phyloP scores from a whole-genome alignment of 768 basidiomycete species.

The Lactarius hengduanensis region DNA sequence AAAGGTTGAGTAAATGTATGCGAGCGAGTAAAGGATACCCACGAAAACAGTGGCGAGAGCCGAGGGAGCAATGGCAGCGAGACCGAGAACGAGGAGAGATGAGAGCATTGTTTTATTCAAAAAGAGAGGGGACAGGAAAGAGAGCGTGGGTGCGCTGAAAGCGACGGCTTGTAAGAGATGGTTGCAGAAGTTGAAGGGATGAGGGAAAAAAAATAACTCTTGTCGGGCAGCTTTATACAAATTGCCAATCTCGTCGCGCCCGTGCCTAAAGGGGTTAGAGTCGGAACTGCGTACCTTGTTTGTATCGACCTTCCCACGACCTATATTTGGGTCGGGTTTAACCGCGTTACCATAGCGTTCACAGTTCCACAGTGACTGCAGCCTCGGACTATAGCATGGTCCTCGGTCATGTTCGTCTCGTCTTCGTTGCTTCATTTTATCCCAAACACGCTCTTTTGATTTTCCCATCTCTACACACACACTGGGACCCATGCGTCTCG shows the following conservation, averaged over 20 bases:
- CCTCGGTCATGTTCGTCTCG: neutral
- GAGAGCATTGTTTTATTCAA: slow-evolving; percentile 24
- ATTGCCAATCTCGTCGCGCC: neutral
- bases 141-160: slow-evolving; percentile 18
- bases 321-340: neutral
- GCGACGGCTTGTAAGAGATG: slow-evolving; percentile 3
- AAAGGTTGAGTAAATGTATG: neutral
- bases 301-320: neutral
- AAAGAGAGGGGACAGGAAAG: slow-evolving; percentile 26
- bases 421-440: neutral
- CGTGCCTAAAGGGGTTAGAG: neutral
- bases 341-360: slow-evolving; percentile 13
- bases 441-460: neutral
- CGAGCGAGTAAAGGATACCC: neutral
- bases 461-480: neutral
- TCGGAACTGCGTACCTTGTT: neutral
- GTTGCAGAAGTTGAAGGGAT: neutral
- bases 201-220: neutral
- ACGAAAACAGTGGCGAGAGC: slow-evolving; percentile 23
- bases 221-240: neutral
- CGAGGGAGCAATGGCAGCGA: slow-evolving; percentile 23
- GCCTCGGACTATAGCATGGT: neutral
- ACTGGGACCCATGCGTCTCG: slow-evolving; percentile 13
- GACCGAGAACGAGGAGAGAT: slow-evolving; percentile 10
- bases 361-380: neutral